These are phyloP conservation scores for Thymus mandschuricus DNA, from an alignment of 257 asterid species.

Conservation along the genomic window DNA sequence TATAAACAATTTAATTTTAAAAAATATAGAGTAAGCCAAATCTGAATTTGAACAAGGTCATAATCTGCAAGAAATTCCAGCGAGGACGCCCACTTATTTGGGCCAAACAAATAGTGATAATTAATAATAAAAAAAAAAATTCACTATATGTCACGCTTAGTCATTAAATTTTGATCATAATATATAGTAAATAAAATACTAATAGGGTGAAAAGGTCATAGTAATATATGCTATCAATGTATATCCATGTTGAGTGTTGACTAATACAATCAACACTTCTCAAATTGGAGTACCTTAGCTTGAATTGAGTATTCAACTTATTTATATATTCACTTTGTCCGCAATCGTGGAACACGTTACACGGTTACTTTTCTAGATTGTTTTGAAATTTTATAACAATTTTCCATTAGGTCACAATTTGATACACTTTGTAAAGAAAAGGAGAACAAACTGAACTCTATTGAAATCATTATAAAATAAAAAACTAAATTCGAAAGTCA, in stretches of 20 bases:
- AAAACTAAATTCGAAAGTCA: too few species aligned
- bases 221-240: background rate
- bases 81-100: constrained; percentile 2
- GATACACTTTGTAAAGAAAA: too few species aligned
- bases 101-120: background rate
- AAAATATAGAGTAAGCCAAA: background rate
- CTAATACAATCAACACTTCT: background rate
- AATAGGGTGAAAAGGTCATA: background rate
- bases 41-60: background rate
- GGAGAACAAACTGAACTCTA: too few species aligned
- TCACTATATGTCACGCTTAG: background rate
- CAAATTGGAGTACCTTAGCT: background rate
- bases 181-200: background rate
- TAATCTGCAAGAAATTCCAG: background rate
- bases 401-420: too few species aligned
- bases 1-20: constrained; percentile 1
- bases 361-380: too few species aligned
- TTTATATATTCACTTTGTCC: too few species aligned
- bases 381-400: too few species aligned
- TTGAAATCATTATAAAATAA: too few species aligned
- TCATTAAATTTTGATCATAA: background rate
- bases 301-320: too few species aligned
- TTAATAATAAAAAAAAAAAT: background rate
- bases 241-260: background rate
- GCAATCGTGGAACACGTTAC: too few species aligned